A percentile compares a stretch with the other conserved stretches of the same genome.
phyloP scores from a whole-genome alignment of 2,329 filamentous ascomycete species.

The Hymenoscyphus repandus region DNA sequence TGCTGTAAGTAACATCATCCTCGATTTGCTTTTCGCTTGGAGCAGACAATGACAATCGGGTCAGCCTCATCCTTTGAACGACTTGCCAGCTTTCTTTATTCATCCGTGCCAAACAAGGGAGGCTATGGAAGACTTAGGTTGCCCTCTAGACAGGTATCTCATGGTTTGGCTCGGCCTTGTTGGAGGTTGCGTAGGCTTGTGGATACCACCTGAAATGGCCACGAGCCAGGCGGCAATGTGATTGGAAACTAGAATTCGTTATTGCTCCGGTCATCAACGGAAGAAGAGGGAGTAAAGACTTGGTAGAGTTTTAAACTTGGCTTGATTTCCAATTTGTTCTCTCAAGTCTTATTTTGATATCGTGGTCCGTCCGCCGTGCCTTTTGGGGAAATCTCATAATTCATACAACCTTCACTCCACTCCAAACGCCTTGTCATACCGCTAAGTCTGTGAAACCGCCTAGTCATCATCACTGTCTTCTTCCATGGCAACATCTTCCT shows the following conservation, averaged over 20 bases:
- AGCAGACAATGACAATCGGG: not conserved
- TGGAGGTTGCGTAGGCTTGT: constrained; percentile 73
- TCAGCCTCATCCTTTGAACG: constrained; percentile 66
- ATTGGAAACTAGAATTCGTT: not conserved
- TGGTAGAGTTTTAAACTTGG: not conserved
- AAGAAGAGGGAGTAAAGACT: not conserved
- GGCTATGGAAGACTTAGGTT: constrained; percentile 62
- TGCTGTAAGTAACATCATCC: constrained; percentile 53
- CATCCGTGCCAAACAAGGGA: constrained; percentile 88
- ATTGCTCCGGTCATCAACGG: not conserved
- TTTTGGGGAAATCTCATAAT: not conserved
- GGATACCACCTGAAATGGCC: constrained; percentile 67
- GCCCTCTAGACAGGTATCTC: constrained; percentile 65
- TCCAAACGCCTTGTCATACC: constrained; percentile 23
- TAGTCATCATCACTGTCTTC: constrained; percentile 43
- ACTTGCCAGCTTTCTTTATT: constrained; percentile 77
- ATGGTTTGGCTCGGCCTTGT: constrained; percentile 86
- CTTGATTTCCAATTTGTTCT: not conserved
- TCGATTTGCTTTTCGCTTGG: not conserved
- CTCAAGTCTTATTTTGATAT: not conserved
- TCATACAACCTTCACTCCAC: constrained; percentile 9
- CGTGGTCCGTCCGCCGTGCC: constrained; percentile 8
- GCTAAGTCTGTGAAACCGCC: constrained; percentile 1
- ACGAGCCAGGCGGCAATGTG: not conserved
- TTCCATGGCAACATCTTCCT: constrained; percentile 64